Percentiles rank a stretch among this genome's conserved stretches.
Evolutionary conservation across 257 asterid genomes (phyloP).

Genomic region (Lavandula angustifolia): DNA sequence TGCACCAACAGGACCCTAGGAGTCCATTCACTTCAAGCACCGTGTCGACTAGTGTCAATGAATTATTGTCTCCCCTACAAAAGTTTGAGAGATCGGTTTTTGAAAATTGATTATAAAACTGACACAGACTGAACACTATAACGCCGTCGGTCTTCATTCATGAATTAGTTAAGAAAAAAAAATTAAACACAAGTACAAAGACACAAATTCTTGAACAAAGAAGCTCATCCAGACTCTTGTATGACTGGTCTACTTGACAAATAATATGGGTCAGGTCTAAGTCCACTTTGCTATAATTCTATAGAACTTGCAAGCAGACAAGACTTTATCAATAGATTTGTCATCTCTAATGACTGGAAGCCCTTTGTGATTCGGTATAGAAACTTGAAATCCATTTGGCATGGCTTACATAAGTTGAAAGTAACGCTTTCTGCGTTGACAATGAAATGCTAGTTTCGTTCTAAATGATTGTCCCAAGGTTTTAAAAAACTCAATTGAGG

Average conservation of each 20-base stretch:
- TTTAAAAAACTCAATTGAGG: too few relatives aligned
- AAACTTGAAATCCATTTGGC: background rate
- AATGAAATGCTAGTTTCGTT: constrained; percentile 5
- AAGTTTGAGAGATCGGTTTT: background rate
- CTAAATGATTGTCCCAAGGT: background rate
- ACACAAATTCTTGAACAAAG: constrained; percentile 5
- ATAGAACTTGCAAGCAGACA: background rate
- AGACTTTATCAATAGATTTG: background rate
- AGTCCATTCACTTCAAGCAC: constrained; percentile 8
- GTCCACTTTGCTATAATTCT: background rate
- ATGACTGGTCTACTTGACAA: constrained; percentile 1
- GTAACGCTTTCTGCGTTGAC: background rate
- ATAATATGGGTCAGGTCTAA: background rate
- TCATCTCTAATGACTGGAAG: background rate
- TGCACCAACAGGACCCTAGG: background rate
- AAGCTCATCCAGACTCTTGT: constrained; percentile 17
- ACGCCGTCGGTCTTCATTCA: background rate
- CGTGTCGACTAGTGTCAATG: background rate
- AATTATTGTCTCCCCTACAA: background rate
- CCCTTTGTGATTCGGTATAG: constrained; percentile 3
- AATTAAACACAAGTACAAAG: background rate
- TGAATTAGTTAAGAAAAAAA: background rate
- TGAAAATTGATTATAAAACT: background rate
- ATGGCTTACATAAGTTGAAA: background rate
- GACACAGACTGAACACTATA: background rate